Conservation (phyloP, 1,284 basidiomycete genomes). For the Anthracocystis setariae region DNA sequence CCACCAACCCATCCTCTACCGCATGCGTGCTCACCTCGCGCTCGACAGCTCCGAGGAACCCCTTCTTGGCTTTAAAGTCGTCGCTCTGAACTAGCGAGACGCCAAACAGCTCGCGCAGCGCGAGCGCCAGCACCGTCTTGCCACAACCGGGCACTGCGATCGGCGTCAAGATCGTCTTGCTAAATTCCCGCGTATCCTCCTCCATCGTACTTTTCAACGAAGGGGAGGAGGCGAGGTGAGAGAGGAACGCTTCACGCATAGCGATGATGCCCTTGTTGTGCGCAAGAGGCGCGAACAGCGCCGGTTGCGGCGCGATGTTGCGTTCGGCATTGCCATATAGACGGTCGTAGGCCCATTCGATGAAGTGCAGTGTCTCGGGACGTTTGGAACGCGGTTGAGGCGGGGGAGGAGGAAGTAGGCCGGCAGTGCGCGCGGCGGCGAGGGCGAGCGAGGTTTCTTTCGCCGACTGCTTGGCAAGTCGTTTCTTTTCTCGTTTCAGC, state of each 20-base stretch:
- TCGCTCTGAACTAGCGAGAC: constrained; percentile 85
- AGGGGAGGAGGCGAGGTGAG: constrained; percentile 70
- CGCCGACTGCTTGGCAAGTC: constrained; percentile 9
- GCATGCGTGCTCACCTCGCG: constrained; percentile 41
- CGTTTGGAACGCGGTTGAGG: constrained; percentile 52
- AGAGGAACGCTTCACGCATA: constrained; percentile 81
- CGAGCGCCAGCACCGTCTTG: constrained; percentile 88
- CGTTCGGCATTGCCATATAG: constrained; percentile 68
- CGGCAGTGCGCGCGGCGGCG: constrained; percentile 25
- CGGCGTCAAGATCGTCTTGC: constrained; percentile 87
- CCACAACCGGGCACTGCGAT: constrained; percentile 92
- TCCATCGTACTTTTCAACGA: constrained; percentile 22
- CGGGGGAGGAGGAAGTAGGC: constrained; percentile 34
- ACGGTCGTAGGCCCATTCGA: constrained; percentile 61
- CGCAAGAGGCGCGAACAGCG: constrained; percentile 76
- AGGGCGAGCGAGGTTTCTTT: constrained; percentile 1
- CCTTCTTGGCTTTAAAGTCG: constrained; percentile 82
- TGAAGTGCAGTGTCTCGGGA: constrained; percentile 58
- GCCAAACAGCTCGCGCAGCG: constrained; percentile 80
- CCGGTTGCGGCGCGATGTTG: constrained; percentile 76
- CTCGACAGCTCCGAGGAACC: constrained; percentile 81
- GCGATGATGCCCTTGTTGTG: constrained; percentile 85
- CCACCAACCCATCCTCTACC: constrained; percentile 11
- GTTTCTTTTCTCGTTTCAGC: constrained; percentile 32
- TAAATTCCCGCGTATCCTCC: constrained; percentile 69